Evolutionary conservation across 2,329 filamentous ascomycete genomes (phyloP).

Genomic region (Tothia fuscella): DNA sequence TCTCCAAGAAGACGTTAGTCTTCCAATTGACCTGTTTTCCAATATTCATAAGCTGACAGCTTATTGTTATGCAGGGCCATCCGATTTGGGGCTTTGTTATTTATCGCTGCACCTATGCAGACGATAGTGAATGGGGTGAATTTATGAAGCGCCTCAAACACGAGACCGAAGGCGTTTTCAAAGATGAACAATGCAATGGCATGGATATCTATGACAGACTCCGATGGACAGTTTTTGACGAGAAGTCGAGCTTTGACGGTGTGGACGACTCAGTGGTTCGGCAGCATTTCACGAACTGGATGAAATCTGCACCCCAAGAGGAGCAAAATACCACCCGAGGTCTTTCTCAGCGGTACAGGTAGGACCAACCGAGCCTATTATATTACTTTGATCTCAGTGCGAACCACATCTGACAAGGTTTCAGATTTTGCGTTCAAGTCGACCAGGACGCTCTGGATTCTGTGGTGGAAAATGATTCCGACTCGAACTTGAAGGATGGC

Average conservation of each 20-base stretch:
- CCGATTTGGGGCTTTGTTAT: neutral
- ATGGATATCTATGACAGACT: neutral
- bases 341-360: too few relatives aligned
- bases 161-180: neutral
- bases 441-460: too few relatives aligned
- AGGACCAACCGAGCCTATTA: too few relatives aligned
- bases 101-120: neutral
- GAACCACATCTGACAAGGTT: too few relatives aligned
- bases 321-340: too few relatives aligned
- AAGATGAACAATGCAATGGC: neutral
- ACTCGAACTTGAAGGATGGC: neutral
- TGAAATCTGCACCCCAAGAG: neutral
- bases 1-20: neutral
- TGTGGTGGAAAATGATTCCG: too few relatives aligned
- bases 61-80: neutral
- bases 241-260: neutral
- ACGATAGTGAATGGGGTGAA: neutral
- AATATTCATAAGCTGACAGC: neutral
- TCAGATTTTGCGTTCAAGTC: too few relatives aligned
- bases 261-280: neutral
- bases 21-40: neutral
- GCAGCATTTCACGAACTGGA: neutral
- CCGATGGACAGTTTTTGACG: neutral
- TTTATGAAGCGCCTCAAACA: neutral
- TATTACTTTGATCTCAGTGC: too few relatives aligned